Conservation (phyloP, 805 yeast genomes). For the Hanseniaspora hatyaiensis region DNA sequence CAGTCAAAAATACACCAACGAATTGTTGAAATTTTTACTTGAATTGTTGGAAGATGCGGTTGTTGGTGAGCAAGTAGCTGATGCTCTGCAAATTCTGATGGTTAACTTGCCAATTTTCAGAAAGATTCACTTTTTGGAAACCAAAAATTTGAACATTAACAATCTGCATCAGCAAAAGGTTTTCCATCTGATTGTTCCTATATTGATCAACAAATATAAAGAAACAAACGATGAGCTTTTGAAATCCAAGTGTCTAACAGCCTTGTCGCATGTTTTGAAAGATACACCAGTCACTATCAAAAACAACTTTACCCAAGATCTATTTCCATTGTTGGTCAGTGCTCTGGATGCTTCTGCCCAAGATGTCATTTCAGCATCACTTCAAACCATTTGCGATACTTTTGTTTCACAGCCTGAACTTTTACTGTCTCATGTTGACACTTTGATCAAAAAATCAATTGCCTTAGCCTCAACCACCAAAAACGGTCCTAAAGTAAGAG, state of each 20-base stretch:
- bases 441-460: constrained; percentile 46
- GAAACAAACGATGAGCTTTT: constrained; percentile 21
- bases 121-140: constrained; percentile 30
- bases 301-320: constrained; percentile 46
- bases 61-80: constrained; percentile 36
- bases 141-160: constrained; percentile 47
- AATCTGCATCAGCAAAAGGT: constrained; percentile 70
- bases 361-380: constrained; percentile 47
- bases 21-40: constrained; percentile 30
- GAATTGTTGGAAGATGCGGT: constrained; percentile 29
- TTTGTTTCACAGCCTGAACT: constrained; percentile 45
- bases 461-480: constrained; percentile 23
- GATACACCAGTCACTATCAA: constrained; percentile 54
- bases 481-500: constrained; percentile 42
- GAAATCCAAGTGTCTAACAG: constrained; percentile 47
- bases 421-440: constrained; percentile 42
- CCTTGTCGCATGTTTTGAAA: constrained; percentile 56
- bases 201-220: constrained; percentile 39
- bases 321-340: constrained; percentile 63
- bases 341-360: constrained; percentile 41
- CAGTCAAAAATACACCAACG: constrained; percentile 35
- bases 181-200: constrained; percentile 50
- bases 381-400: constrained; percentile 47
- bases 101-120: constrained; percentile 54
- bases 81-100: constrained; percentile 51